These are phyloP conservation scores for Cryptococcus sp. DNA, from an alignment of 1,284 basidiomycete species.

Conservation along the genomic window DNA sequence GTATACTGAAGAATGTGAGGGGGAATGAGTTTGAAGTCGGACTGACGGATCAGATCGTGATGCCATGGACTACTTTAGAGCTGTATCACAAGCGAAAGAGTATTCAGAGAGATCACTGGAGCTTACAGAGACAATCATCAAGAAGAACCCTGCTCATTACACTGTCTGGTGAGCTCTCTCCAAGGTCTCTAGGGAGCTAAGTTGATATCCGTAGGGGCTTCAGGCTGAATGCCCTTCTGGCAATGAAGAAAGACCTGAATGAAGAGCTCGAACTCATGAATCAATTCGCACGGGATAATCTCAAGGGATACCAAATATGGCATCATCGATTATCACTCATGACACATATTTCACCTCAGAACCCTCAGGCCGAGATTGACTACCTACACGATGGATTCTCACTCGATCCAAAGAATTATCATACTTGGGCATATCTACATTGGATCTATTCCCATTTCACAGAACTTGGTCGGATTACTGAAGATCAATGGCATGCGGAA, in stretches of 20 bases:
- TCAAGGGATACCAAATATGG: conserved; percentile 96
- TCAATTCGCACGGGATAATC: conserved; percentile 68
- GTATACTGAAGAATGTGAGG: conserved; percentile 78
- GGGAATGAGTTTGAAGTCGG: neutral
- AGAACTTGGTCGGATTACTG: conserved; percentile 40
- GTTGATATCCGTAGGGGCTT: conserved; percentile 48
- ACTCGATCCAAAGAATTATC: conserved; percentile 86
- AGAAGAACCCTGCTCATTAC: conserved; percentile 87
- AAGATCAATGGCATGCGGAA: conserved; percentile 72
- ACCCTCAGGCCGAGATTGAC: conserved; percentile 59
- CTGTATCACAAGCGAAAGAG: conserved; percentile 68
- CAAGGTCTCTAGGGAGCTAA: neutral
- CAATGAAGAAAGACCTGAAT: conserved; percentile 62
- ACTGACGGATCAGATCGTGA: conserved; percentile 64
- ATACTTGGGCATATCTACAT: conserved; percentile 92
- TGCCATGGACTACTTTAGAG: conserved; percentile 86
- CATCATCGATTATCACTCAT: conserved; percentile 83
- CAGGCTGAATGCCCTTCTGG: conserved; percentile 74
- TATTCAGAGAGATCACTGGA: conserved; percentile 72
- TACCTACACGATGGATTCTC: conserved; percentile 70
- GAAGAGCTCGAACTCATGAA: conserved; percentile 77
- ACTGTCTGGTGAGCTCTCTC: conserved; percentile 68
- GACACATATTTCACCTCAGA: conserved; percentile 54
- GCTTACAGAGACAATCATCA: conserved; percentile 78
- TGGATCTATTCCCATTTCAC: conserved; percentile 78